These are phyloP conservation scores for Plasmodium inui DNA, from an alignment of 169 alveolate genomes.

Conservation along the genomic window DNA sequence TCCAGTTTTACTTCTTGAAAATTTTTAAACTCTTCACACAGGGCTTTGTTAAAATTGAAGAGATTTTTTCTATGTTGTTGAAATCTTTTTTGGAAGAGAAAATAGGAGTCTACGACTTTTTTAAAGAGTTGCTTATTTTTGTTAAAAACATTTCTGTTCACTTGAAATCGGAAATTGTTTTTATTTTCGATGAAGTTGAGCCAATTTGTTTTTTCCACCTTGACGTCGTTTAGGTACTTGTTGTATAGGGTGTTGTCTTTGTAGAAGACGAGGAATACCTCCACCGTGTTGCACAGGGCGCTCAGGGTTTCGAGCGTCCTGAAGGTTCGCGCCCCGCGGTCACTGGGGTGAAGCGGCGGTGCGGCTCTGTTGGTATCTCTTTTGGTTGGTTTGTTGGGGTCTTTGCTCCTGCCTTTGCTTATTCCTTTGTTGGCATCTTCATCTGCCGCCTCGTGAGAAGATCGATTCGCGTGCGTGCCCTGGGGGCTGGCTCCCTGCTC, in stretches of 20 bases:
- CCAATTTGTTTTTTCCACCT: constrained; percentile 63
- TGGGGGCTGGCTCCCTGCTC: not conserved
- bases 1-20: constrained; percentile 63
- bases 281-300: constrained; percentile 27
- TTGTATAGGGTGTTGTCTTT: constrained; percentile 51
- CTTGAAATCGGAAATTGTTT: constrained; percentile 50
- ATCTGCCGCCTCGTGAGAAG: too few species aligned
- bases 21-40: constrained; percentile 71
- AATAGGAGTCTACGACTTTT: constrained; percentile 59
- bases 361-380: too few species aligned
- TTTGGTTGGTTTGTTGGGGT: too few species aligned
- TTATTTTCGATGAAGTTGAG: constrained; percentile 41
- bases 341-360: not conserved
- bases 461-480: too few species aligned
- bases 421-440: not conserved
- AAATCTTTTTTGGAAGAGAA: constrained; percentile 69
- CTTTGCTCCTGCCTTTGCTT: not conserved
- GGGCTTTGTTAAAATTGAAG: constrained; percentile 30
- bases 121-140: constrained; percentile 67
- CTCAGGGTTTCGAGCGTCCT: not conserved
- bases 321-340: not conserved
- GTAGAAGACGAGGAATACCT: constrained; percentile 47
- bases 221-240: constrained; percentile 59
- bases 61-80: constrained; percentile 59
- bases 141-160: constrained; percentile 62